A percentile compares a stretch with the other conserved stretches of the same genome.
Conservation (phyloP, 1,284 basidiomycete genomes). For the Moesziomyces sp. region DNA sequence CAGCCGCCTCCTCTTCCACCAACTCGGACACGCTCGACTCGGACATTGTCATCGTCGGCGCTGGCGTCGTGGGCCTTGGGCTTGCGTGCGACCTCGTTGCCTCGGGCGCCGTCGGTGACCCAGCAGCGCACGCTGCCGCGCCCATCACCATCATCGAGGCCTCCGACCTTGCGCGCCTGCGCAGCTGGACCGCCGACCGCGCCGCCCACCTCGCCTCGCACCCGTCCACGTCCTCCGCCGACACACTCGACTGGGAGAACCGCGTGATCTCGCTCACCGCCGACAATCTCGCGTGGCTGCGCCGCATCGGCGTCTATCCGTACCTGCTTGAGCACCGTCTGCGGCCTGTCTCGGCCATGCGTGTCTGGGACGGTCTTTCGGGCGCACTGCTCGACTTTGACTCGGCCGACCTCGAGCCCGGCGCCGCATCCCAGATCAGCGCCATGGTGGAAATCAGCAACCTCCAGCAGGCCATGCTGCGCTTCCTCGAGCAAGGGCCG, state of each 20-base stretch:
- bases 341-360: conserved; percentile 57
- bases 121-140: neutral
- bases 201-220: conserved; percentile 10
- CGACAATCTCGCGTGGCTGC: conserved; percentile 63
- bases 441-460: conserved; percentile 65
- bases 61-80: conserved; percentile 64
- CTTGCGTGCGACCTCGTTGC: conserved; percentile 49
- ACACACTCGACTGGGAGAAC: conserved; percentile 62
- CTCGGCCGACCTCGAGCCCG: conserved; percentile 20
- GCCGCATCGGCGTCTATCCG: conserved; percentile 52
- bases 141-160: conserved; percentile 60
- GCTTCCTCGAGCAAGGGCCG: conserved; percentile 42
- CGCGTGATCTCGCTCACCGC: conserved; percentile 63
- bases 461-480: conserved; percentile 64
- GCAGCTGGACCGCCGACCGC: conserved; percentile 43
- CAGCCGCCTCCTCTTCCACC: conserved; percentile 1
- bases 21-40: conserved; percentile 17
- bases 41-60: conserved; percentile 64
- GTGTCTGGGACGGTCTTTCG: conserved; percentile 65
- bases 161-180: conserved; percentile 43
- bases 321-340: conserved; percentile 52
- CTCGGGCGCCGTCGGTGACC: conserved; percentile 16
- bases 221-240: conserved; percentile 19
- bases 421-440: conserved; percentile 40
- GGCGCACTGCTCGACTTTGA: conserved; percentile 63